A percentile compares a stretch with the other conserved stretches of the same genome.
These are phyloP conservation scores for Torulaspora delbrueckii DNA, from an alignment of 805 yeast species.

Conservation along the genomic window DNA sequence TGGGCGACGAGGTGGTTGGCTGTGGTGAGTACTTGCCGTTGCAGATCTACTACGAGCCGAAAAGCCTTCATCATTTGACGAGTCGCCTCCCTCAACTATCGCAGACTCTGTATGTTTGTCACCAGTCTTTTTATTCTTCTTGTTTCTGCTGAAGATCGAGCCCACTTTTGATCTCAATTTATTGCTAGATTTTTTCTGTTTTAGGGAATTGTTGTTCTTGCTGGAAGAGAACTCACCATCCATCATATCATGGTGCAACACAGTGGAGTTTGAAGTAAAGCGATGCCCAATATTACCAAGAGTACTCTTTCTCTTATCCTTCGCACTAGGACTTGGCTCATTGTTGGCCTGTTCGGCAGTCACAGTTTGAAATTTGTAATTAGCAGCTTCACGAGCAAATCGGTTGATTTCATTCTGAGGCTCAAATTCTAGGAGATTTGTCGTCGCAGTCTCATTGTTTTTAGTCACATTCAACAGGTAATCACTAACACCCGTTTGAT, in stretches of 20 bases:
- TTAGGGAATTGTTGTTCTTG: slow-evolving; percentile 29
- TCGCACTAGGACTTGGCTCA: slow-evolving; percentile 9
- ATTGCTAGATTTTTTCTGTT: slow-evolving; percentile 32
- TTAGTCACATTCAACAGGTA: slow-evolving; percentile 41
- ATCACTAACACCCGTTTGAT: slow-evolving; percentile 57
- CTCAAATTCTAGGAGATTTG: slow-evolving; percentile 57
- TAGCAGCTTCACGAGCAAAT: slow-evolving; percentile 43
- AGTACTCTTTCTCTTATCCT: slow-evolving; percentile 26
- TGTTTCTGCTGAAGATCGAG: slow-evolving; percentile 65
- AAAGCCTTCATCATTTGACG: slow-evolving; percentile 1
- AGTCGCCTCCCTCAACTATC: slow-evolving; percentile 7
- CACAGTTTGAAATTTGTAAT: slow-evolving; percentile 21
- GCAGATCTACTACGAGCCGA: slow-evolving; percentile 8
- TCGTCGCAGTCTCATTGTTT: slow-evolving; percentile 59
- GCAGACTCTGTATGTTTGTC: slow-evolving; percentile 10
- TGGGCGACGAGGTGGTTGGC: slow-evolving; percentile 9
- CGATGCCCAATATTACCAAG: slow-evolving; percentile 27
- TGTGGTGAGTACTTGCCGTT: slow-evolving; percentile 3
- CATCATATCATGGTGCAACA: slow-evolving; percentile 32
- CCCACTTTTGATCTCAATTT: slow-evolving; percentile 67
- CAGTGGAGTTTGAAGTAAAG: slow-evolving; percentile 30
- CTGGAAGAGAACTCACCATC: slow-evolving; percentile 32
- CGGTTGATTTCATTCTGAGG: slow-evolving; percentile 57
- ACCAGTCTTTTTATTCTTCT: slow-evolving; percentile 36
- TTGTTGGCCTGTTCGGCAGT: slow-evolving; percentile 3